A percentile compares a stretch with the other conserved stretches of the same genome.
Conservation (phyloP, 106 monocot species). For the Dendrobium huoshanense region DNA sequence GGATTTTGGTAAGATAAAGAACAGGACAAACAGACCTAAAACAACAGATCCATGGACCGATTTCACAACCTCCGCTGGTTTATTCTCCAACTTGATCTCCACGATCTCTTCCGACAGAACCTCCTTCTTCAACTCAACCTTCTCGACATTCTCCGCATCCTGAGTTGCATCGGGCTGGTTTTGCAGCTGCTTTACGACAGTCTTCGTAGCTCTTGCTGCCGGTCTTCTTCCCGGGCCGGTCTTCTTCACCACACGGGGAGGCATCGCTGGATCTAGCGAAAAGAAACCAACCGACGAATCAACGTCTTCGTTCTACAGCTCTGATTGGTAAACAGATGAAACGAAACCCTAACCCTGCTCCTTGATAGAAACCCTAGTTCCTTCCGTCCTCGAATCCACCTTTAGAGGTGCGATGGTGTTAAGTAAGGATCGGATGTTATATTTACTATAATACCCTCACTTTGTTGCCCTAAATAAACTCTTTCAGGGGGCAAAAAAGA, state of each 20-base stretch:
- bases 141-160: background rate
- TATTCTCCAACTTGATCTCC: background rate
- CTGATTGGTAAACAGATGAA: background rate
- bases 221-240: background rate
- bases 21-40: background rate
- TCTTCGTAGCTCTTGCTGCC: background rate
- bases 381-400: background rate
- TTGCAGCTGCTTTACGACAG: background rate
- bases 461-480: background rate
- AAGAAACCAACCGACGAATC: background rate
- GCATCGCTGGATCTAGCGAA: constrained; percentile 4
- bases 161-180: background rate
- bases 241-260: constrained; percentile 5
- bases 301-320: background rate
- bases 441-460: background rate
- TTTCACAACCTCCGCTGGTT: background rate
- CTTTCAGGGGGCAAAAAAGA: background rate
- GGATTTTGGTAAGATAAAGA: background rate
- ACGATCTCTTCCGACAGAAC: background rate
- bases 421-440: background rate
- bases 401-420: background rate
- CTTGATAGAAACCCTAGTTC: constrained; percentile 2
- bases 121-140: constrained; percentile 1
- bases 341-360: background rate
- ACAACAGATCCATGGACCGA: constrained; percentile 2